Conservation (phyloP, 2,329 filamentous ascomycete genomes). For the Pestalotiopsis sp. region DNA sequence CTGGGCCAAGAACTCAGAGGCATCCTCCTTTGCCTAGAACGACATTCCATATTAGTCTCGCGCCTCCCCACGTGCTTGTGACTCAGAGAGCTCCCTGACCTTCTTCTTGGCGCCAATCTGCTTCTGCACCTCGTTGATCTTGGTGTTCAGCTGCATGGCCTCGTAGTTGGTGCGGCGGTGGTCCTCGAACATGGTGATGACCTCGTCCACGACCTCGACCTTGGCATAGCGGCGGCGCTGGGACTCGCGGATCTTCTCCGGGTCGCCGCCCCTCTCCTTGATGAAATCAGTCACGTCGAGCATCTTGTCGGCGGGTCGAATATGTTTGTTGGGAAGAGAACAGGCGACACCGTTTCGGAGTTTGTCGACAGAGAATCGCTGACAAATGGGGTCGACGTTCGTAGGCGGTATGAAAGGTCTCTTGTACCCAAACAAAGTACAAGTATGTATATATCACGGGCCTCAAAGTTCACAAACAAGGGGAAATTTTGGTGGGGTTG, state of each 20-base stretch:
- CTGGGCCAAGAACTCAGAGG: conserved; percentile 75
- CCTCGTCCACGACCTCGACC: conserved; percentile 85
- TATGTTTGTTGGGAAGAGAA: background rate
- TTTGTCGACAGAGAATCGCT: background rate
- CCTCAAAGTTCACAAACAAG: conserved; percentile 3
- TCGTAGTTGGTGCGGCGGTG: conserved; percentile 79
- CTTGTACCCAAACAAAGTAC: background rate
- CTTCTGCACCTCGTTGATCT: conserved; percentile 89
- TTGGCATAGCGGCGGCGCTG: conserved; percentile 81
- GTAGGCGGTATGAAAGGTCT: background rate
- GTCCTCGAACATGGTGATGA: conserved; percentile 85
- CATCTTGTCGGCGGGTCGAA: conserved; percentile 48
- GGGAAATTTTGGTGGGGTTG: conserved; percentile 7
- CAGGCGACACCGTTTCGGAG: background rate
- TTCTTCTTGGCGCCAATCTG: conserved; percentile 92
- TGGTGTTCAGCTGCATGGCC: conserved; percentile 77
- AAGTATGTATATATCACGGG: background rate
- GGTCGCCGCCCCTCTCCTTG: conserved; percentile 85
- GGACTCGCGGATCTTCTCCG: conserved; percentile 88
- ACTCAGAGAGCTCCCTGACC: conserved; percentile 41
- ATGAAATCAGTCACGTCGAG: conserved; percentile 80
- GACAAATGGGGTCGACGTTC: background rate
- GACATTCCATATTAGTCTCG: background rate
- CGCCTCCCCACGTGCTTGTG: background rate
- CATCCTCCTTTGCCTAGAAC: conserved; percentile 78